phyloP scores from a whole-genome alignment of 768 basidiomycete species.

The Tulasnella sp. region DNA sequence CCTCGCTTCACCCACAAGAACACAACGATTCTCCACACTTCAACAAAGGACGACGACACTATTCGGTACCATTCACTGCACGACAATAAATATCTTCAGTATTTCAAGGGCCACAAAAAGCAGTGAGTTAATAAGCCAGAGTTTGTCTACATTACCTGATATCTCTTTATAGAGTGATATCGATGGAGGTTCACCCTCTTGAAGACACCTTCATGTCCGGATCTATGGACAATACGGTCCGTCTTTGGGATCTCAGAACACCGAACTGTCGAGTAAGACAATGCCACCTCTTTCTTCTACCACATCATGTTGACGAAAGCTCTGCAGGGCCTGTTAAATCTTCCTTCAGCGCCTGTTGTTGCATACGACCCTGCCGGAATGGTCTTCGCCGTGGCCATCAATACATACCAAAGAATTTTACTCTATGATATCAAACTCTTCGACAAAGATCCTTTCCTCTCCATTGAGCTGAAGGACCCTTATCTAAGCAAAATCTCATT shows the following conservation, averaged over 20 bases:
- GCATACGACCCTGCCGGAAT: conserved; percentile 81
- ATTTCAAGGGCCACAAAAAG: conserved; percentile 92
- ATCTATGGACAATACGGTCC: conserved; percentile 89
- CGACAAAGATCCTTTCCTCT: conserved; percentile 88
- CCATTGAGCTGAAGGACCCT: conserved; percentile 77
- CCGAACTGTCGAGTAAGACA: conserved; percentile 57
- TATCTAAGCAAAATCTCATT: conserved; percentile 68
- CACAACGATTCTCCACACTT: conserved; percentile 79
- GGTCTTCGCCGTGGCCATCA: conserved; percentile 84
- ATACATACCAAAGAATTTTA: conserved; percentile 74
- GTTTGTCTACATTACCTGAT: background rate
- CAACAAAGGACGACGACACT: conserved; percentile 92
- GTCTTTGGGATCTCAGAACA: conserved; percentile 90
- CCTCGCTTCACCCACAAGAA: conserved; percentile 93
- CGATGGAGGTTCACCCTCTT: conserved; percentile 84
- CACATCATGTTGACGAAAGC: background rate
- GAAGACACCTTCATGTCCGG: conserved; percentile 97
- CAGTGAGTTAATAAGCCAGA: conserved; percentile 38
- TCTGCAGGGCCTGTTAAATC: conserved; percentile 59
- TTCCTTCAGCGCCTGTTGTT: conserved; percentile 65
- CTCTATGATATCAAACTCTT: conserved; percentile 82
- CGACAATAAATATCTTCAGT: conserved; percentile 93
- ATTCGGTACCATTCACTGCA: conserved; percentile 92
- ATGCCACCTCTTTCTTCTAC: background rate
- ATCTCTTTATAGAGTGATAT: conserved; percentile 57